Evolutionary conservation across 768 basidiomycete species (phyloP), one percentile per base, ranked within the genome.

Genomic region (Panaeolus cyanescens): DNA sequence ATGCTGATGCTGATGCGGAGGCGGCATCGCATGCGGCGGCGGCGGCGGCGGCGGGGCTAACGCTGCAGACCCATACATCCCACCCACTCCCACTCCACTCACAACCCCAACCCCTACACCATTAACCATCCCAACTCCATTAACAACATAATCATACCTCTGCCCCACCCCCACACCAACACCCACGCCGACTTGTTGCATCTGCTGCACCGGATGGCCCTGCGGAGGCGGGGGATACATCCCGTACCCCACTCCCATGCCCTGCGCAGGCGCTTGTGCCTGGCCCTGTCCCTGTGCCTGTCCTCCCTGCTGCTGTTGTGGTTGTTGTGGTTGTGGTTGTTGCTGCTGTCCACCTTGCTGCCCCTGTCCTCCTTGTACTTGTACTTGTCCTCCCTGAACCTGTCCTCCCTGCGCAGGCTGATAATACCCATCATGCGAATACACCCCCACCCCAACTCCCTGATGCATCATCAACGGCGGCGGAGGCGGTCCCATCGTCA

Each of bases 71-170:
- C 22, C 30, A 50, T 50, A 50, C 45, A 50, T 50, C 45, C 45
- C 45, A 12, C 22, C 30, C 22, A 28, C 22, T n/a, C n/a, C n/a
- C n/a, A n/a, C n/a, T n/a, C n/a, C n/a, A n/a, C n/a, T n/a, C n/a
- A n/a, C n/a, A n/a, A n/a, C n/a, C n/a, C n/a, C n/a, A n/a, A n/a
- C n/a, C n/a, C n/a, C n/a, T n/a, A n/a, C n/a, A n/a, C n/a, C n/a
- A n/a, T n/a, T n/a, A n/a, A n/a, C n/a, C n/a, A n/a, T n/a, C n/a
- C n/a, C n/a, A n/a, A n/a, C n/a, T n/a, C n/a, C n/a, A n/a, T n/a
- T n/a, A n/a, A n/a, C n/a, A n/a, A n/a, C n/a, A 57, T 75, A 74
- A 58, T 74, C 71, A 54, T 74, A 73, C 40, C 69, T 64, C 45
- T 57, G 65, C 10, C 45, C 25, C 30, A 50, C 12, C 45, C 45